Evolutionary conservation across 352 stramenopile species (phyloP), one percentile per base, ranked within the genome.

Genomic region (Pythium grandisporangium): DNA sequence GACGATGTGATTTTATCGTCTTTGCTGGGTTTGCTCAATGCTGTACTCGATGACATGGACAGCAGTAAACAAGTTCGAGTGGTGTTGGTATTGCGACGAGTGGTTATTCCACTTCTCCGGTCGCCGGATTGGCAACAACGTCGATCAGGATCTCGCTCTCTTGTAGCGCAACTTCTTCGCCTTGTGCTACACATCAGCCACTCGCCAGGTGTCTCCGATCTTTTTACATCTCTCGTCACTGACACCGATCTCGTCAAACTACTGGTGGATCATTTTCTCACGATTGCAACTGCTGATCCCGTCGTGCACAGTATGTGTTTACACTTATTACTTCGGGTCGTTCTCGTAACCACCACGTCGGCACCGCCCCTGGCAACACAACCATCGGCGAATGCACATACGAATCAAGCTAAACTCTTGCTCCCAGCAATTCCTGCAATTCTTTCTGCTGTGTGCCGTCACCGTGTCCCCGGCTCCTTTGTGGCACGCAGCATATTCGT

Each of bases 161-260:
- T 23, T 57, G 61, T 5, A 39, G n/a, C 53, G 10, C 60, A 84
- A 40, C 30, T 79, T 4, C 50, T 65, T 8, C 63, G 70, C 0
- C 26, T 86, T 7, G 49, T 86, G 29, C 52, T 81, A 14, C 66
- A 62, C 36, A 19, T 83, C 24, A 74, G 68, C 42, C 26, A 50
- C n/a, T n/a, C n/a, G 14, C 74, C 68, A 13, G 54, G 55, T 5
- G 45, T 82, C 10, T 29, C 39, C 4, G 63, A 81, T 35, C 52
- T 86, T 34, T 82, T 86, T 29, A 42, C 65, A n/a, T 75, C 73
- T 4, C 53, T 86, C 13, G 58, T 70, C 30, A 56, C 63, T 32
- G 73, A 86, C 48, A 80, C 70, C 1, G 63, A 76, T 17, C 44
- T 86, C 7, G 47, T 78, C 13, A 48, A 53, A n/a, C 30, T 38